A percentile compares a stretch with the other conserved stretches of the same genome.
Evolutionary conservation across 2,329 filamentous ascomycete species (phyloP).

Genomic region (Talaromyces sp.): DNA sequence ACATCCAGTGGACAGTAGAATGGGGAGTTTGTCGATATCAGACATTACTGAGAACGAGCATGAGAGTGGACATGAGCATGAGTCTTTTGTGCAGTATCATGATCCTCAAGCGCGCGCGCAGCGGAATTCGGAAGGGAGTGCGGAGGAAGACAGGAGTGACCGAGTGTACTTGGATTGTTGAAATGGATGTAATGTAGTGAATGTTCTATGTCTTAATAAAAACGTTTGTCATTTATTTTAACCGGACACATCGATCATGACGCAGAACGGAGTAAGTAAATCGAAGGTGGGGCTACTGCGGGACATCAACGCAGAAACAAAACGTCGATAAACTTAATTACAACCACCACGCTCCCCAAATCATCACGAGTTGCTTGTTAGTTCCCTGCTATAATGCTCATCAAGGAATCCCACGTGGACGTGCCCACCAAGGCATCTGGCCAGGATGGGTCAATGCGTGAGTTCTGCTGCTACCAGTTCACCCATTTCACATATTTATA

Average conservation of each 20-base stretch:
- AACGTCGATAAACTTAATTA: background rate
- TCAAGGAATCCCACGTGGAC: slow-evolving; percentile 55
- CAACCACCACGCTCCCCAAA: background rate
- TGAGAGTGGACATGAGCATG: background rate
- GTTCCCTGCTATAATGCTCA: slow-evolving; percentile 47
- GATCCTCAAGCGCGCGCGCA: background rate
- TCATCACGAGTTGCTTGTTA: background rate
- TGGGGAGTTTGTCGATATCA: background rate
- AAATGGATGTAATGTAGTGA: background rate
- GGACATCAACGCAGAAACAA: background rate
- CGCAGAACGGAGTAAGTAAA: background rate
- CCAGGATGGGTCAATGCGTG: slow-evolving; percentile 52
- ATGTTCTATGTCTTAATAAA: background rate
- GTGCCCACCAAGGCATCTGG: slow-evolving; percentile 55
- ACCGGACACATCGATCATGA: background rate
- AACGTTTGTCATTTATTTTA: background rate
- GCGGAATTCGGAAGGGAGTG: background rate
- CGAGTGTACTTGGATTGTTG: background rate
- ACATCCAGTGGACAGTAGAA: background rate
- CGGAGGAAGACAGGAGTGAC: background rate
- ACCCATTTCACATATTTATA: background rate
- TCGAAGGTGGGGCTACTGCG: background rate
- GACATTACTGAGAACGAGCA: background rate
- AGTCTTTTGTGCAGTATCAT: background rate
- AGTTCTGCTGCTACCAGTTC: slow-evolving; percentile 10